Evolutionary conservation across 2,329 filamentous ascomycete species (phyloP).

Genomic region (Diaporthe citri): DNA sequence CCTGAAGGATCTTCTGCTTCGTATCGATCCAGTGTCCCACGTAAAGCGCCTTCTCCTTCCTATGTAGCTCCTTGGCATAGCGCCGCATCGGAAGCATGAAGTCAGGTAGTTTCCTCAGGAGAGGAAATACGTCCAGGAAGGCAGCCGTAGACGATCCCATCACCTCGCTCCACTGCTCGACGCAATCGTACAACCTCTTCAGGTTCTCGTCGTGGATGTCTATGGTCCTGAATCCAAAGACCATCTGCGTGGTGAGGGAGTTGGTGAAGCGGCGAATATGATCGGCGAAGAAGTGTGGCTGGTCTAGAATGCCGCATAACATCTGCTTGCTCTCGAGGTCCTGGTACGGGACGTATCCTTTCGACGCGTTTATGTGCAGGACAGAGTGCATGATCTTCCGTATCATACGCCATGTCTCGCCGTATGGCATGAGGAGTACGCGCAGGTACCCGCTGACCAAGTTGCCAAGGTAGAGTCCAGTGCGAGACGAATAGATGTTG

Average conservation of each 20-base stretch:
- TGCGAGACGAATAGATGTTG: constrained; percentile 62
- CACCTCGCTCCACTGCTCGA: constrained; percentile 43
- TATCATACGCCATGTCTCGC: constrained; percentile 51
- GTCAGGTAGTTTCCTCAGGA: constrained; percentile 59
- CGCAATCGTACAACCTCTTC: constrained; percentile 42
- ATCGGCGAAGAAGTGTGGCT: constrained; percentile 56
- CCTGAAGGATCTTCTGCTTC: constrained; percentile 50
- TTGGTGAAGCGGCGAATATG: constrained; percentile 62
- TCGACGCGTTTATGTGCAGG: constrained; percentile 60
- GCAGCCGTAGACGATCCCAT: constrained; percentile 55
- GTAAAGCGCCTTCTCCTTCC: constrained; percentile 57
- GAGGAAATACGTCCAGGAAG: constrained; percentile 60
- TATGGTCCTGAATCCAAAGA: constrained; percentile 59
- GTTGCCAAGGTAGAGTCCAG: constrained; percentile 38
- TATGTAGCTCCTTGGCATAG: constrained; percentile 57
- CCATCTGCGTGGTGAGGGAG: constrained; percentile 62
- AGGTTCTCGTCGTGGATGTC: constrained; percentile 56
- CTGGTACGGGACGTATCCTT: constrained; percentile 66
- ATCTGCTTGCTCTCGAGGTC: constrained; percentile 68
- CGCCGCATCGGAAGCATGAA: constrained; percentile 52
- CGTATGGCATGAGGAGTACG: constrained; percentile 44
- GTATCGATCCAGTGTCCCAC: constrained; percentile 55
- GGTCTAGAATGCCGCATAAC: constrained; percentile 60
- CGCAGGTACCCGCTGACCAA: constrained; percentile 15
- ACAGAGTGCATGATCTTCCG: constrained; percentile 58